phyloP scores from a whole-genome alignment of 1,284 basidiomycete species.

The Peniophora sp. region DNA sequence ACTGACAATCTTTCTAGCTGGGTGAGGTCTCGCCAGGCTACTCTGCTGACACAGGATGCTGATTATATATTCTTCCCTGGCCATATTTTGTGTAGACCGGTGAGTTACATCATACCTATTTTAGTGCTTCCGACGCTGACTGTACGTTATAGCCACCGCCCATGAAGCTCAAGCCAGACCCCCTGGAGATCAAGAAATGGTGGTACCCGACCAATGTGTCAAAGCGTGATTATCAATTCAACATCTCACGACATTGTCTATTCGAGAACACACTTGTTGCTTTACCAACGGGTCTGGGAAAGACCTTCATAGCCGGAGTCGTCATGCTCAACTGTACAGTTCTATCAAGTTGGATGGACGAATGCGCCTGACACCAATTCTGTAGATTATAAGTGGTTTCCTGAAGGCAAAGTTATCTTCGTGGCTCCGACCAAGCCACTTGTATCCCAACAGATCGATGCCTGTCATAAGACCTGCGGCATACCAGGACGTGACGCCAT shows the following conservation, averaged over 20 bases:
- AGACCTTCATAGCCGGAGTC: slow-evolving; percentile 97
- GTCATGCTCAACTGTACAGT: slow-evolving; percentile 88
- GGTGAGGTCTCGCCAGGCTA: slow-evolving; percentile 13
- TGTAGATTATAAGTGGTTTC: slow-evolving; percentile 88
- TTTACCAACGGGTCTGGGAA: slow-evolving; percentile 93
- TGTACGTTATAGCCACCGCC: slow-evolving; percentile 46
- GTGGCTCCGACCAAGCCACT: slow-evolving; percentile 94
- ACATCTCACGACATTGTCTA: slow-evolving; percentile 83
- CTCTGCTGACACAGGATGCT: not conserved
- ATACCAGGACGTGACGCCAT: slow-evolving; percentile 84
- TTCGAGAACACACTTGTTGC: slow-evolving; percentile 95
- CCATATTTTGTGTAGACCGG: not conserved
- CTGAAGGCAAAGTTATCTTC: slow-evolving; percentile 89
- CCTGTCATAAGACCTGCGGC: slow-evolving; percentile 91
- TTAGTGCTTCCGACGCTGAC: not conserved
- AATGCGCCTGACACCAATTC: not conserved
- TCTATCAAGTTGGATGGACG: not conserved
- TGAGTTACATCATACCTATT: slow-evolving; percentile 2
- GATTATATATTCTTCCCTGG: not conserved
- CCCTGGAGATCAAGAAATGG: slow-evolving; percentile 80
- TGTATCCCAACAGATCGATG: slow-evolving; percentile 90
- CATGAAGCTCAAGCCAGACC: slow-evolving; percentile 73
- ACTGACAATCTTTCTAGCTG: slow-evolving; percentile 22
- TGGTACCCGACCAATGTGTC: slow-evolving; percentile 88
- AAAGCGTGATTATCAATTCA: slow-evolving; percentile 92